These are phyloP conservation scores for Mortierella antarctica DNA, from an alignment of 192 early-diverging fungal genomes.

Conservation along the genomic window DNA sequence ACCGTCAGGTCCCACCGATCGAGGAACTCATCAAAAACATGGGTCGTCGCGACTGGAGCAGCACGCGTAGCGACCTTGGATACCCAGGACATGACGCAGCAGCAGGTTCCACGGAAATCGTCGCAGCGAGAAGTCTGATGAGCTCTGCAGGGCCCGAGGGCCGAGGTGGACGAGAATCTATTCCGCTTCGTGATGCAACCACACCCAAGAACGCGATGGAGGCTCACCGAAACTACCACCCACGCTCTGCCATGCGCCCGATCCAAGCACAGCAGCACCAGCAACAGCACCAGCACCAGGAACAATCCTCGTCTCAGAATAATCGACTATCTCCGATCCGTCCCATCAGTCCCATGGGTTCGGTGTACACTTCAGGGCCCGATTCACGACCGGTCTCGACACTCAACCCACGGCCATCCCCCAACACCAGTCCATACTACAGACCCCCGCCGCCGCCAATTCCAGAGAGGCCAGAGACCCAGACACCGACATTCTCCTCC, in stretches of 20 bases:
- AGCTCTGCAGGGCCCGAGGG: background rate
- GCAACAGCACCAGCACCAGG: background rate
- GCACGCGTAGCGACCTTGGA: background rate
- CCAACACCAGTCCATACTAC: conserved; percentile 22
- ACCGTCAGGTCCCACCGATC: conserved; percentile 18
- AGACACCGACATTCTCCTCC: background rate
- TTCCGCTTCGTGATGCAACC: too few relatives aligned
- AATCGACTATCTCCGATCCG: conserved; percentile 1
- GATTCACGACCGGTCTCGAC: background rate
- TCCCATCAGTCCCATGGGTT: conserved; percentile 9
- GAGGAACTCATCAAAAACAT: background rate
- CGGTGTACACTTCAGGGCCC: background rate
- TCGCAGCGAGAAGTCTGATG: conserved; percentile 4
- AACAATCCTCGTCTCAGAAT: background rate
- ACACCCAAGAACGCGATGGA: too few relatives aligned
- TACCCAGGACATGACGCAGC: background rate
- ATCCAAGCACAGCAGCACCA: background rate
- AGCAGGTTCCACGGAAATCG: background rate
- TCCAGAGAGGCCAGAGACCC: background rate
- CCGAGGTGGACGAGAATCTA: too few relatives aligned
- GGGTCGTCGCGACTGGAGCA: background rate
- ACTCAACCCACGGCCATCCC: background rate
- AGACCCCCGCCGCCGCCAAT: conserved; percentile 6
- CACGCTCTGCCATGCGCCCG: too few relatives aligned
- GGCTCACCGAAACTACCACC: too few relatives aligned